phyloP scores from a whole-genome alignment of 2,329 filamentous ascomycete genomes.

The Microdochium paspali region DNA sequence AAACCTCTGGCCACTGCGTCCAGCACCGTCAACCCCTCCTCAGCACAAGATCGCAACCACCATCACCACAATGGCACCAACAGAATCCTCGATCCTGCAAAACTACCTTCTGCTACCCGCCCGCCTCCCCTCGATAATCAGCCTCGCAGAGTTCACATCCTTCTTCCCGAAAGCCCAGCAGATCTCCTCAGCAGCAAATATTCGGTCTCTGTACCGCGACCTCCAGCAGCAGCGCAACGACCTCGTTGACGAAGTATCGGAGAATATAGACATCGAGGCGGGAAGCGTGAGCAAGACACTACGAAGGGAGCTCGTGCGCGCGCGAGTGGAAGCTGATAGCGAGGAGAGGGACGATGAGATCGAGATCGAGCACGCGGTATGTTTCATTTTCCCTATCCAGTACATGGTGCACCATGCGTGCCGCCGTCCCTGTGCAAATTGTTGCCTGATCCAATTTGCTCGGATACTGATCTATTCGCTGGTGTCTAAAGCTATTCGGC shows the following conservation, averaged over 20 bases:
- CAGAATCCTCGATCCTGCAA: constrained; percentile 64
- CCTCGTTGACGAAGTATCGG: constrained; percentile 57
- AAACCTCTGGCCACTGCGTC: background rate
- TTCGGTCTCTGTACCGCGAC: constrained; percentile 67
- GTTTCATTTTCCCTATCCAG: constrained; percentile 13
- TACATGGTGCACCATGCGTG: too few relatives aligned
- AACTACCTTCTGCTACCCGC: constrained; percentile 74
- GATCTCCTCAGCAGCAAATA: constrained; percentile 54
- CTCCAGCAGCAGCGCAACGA: constrained; percentile 65
- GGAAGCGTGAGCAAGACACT: constrained; percentile 47
- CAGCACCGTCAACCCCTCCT: background rate
- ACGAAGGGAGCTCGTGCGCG: constrained; percentile 45
- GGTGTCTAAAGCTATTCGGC: constrained; percentile 46
- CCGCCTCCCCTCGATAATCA: constrained; percentile 62
- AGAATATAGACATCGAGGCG: constrained; percentile 56
- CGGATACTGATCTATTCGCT: background rate
- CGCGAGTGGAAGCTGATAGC: constrained; percentile 40
- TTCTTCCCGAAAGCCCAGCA: constrained; percentile 64
- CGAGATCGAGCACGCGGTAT: constrained; percentile 50
- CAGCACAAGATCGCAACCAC: constrained; percentile 8
- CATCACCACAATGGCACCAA: constrained; percentile 73
- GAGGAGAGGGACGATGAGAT: constrained; percentile 53
- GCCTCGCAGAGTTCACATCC: constrained; percentile 64
- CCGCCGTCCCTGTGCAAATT: too few relatives aligned
- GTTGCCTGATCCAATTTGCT: too few relatives aligned